phyloP scores from a whole-genome alignment of 495 filamentous ascomycete species.

The Chaetomium tenue region DNA sequence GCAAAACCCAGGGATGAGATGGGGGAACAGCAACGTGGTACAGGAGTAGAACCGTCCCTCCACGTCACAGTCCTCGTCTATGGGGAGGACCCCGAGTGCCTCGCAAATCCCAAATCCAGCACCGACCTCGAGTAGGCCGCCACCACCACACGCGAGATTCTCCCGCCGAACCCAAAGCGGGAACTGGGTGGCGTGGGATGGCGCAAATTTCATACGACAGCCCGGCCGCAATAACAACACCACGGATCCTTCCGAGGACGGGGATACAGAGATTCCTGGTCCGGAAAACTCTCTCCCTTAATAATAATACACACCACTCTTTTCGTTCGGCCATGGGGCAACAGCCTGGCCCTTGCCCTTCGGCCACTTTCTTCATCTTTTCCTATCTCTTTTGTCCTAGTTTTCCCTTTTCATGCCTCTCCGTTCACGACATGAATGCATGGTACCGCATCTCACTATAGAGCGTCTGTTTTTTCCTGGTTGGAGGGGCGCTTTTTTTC shows the following conservation, averaged over 20 bases:
- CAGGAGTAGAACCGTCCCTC: background rate
- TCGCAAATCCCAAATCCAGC: background rate
- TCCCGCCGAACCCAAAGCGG: slow-evolving; percentile 3
- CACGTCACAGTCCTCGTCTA: background rate
- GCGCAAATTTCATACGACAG: background rate
- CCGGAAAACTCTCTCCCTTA: background rate
- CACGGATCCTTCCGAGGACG: background rate
- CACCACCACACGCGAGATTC: background rate
- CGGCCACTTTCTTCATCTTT: background rate
- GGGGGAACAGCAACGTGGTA: background rate
- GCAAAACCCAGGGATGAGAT: background rate
- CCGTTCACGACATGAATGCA: slow-evolving; percentile 3
- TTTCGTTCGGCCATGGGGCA: background rate
- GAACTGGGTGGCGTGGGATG: background rate
- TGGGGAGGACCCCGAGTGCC: background rate
- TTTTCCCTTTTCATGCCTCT: background rate
- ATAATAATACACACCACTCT: background rate
- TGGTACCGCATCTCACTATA: slow-evolving; percentile 1
- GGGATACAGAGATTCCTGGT: background rate
- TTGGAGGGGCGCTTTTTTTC: background rate
- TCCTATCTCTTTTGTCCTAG: background rate
- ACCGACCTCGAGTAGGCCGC: background rate
- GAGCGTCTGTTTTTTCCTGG: background rate
- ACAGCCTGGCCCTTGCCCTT: background rate
- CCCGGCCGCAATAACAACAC: background rate